Conservation (phyloP, 345 rosid genomes). For the Citrus australasica region DNA sequence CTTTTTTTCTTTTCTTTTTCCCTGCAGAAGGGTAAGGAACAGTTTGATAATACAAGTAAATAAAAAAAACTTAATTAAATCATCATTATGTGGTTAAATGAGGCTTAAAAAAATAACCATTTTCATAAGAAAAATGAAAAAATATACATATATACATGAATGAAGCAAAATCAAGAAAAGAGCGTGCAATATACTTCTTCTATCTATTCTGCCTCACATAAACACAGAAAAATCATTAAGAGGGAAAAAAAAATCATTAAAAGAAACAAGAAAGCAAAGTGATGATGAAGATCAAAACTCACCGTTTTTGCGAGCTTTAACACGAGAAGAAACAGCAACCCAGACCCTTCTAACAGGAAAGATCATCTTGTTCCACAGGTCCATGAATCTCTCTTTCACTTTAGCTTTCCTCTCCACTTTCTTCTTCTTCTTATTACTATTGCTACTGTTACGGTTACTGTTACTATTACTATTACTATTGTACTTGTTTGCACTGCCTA, state of each 20-base stretch:
- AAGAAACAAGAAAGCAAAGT: background rate
- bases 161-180: too few species aligned
- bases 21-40: too few species aligned
- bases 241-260: background rate
- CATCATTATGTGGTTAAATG: too few species aligned
- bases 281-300: background rate
- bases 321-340: slow-evolving; percentile 47
- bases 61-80: too few species aligned
- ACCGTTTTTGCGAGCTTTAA: slow-evolving; percentile 51
- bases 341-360: slow-evolving; percentile 50
- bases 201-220: too few species aligned
- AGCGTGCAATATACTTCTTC: too few species aligned
- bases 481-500: too few species aligned
- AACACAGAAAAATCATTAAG: too few species aligned
- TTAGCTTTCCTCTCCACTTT: slow-evolving; percentile 5
- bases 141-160: too few species aligned
- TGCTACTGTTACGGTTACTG: background rate
- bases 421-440: background rate
- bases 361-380: slow-evolving; percentile 50
- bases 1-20: too few species aligned
- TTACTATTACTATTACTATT: background rate
- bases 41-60: background rate
- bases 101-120: too few species aligned
- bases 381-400: slow-evolving; percentile 33
- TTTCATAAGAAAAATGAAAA: too few species aligned